phyloP scores from a whole-genome alignment of 441 rosid species.

The Erysimum cheiri region DNA sequence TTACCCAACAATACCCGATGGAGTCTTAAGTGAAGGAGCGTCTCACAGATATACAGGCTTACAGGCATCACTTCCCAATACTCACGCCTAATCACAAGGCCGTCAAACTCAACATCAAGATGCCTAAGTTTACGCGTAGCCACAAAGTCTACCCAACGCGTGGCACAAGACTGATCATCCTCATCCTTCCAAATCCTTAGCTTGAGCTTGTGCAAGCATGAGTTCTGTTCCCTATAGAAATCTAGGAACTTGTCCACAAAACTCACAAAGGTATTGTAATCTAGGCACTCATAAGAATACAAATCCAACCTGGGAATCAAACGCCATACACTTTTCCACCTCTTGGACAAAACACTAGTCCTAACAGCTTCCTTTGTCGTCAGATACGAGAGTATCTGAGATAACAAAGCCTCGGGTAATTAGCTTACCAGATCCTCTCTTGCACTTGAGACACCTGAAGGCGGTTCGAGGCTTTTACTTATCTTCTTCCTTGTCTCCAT shows the following conservation, averaged over 20 bases:
- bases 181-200: neutral
- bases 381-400: constrained; percentile 14
- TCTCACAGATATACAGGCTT: neutral
- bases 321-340: constrained; percentile 15
- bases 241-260: constrained; percentile 8
- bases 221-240: constrained; percentile 1
- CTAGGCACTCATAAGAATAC: neutral
- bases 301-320: neutral
- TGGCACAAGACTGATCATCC: neutral
- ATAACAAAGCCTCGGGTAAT: constrained; percentile 4
- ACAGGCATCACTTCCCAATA: neutral
- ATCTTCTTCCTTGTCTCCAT: too few relatives aligned
- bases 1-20: neutral
- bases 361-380: constrained; percentile 19
- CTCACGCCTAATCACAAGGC: too few relatives aligned
- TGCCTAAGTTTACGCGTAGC: neutral
- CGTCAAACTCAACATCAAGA: neutral
- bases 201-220: constrained; percentile 8
- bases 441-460: neutral
- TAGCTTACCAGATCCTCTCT: neutral
- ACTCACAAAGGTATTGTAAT: constrained; percentile 2
- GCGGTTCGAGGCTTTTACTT: too few relatives aligned
- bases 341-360: constrained; percentile 3
- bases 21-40: neutral
- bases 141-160: neutral